Percentiles rank a stretch among this genome's conserved stretches.
Conservation (phyloP, 805 yeast genomes). For the Saccharomycopsis amapae region DNA sequence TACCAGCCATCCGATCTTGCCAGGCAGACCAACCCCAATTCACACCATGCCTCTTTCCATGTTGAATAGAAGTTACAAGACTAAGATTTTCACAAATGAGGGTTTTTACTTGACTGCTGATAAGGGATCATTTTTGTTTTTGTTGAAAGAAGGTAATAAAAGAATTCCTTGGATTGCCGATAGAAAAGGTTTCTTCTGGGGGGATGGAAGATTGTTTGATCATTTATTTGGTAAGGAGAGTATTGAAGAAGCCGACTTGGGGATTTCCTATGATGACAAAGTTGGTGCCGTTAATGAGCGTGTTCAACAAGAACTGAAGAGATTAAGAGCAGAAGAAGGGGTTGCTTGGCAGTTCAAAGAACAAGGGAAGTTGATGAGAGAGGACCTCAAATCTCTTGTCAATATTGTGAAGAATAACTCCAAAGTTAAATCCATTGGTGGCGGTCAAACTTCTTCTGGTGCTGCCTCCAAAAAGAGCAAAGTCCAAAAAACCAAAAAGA, state of each 20-base stretch:
- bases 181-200: conserved; percentile 87
- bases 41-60: conserved; percentile 54
- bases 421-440: not conserved
- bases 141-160: conserved; percentile 51
- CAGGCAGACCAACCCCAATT: conserved; percentile 72
- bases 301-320: conserved; percentile 10
- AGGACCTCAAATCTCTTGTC: conserved; percentile 15
- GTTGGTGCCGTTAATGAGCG: conserved; percentile 40
- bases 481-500: not conserved
- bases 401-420: not conserved
- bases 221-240: conserved; percentile 74
- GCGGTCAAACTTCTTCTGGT: too few species aligned
- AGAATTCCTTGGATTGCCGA: conserved; percentile 71
- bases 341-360: conserved; percentile 20
- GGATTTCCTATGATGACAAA: conserved; percentile 55
- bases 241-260: conserved; percentile 68
- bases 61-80: conserved; percentile 47
- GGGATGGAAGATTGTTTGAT: conserved; percentile 83
- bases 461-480: not conserved
- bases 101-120: conserved; percentile 84
- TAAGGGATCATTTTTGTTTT: conserved; percentile 64
- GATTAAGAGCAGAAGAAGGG: conserved; percentile 14
- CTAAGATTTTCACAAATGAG: conserved; percentile 78
- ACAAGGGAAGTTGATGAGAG: conserved; percentile 18
- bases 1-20: conserved; percentile 68